Conservation (phyloP, 2,329 filamentous ascomycete species). For the Fusarium udum region DNA sequence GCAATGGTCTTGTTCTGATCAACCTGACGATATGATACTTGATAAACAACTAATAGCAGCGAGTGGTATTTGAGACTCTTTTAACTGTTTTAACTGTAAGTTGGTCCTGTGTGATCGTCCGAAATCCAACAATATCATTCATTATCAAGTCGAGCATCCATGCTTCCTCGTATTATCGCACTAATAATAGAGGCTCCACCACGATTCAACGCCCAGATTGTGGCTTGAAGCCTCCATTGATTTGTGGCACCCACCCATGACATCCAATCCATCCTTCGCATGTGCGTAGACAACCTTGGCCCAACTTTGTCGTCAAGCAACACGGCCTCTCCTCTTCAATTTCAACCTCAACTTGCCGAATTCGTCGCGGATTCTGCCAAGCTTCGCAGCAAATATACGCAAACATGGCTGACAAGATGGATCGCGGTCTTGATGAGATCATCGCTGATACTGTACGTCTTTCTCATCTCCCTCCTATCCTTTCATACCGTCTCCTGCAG, state of each 20-base stretch:
- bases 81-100: not conserved
- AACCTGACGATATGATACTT: not conserved
- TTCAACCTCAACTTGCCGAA: not conserved
- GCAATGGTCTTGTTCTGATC: not conserved
- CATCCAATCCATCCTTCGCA: not conserved
- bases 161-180: slow-evolving; percentile 1
- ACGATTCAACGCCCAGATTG: slow-evolving; percentile 19
- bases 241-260: slow-evolving; percentile 13
- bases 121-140: not conserved
- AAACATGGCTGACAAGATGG: slow-evolving; percentile 58
- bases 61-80: too few relatives aligned
- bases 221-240: slow-evolving; percentile 15
- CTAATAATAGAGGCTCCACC: slow-evolving; percentile 3
- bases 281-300: not conserved
- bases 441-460: slow-evolving; percentile 59
- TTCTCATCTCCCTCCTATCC: slow-evolving; percentile 9
- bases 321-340: not conserved
- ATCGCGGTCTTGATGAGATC: slow-evolving; percentile 66
- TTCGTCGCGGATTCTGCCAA: not conserved
- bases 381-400: slow-evolving; percentile 2
- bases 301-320: not conserved
- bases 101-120: not conserved
- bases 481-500: not conserved
- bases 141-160: not conserved
- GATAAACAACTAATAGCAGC: not conserved